These are phyloP conservation scores for Cryptococcus sp. DNA, from an alignment of 1,284 basidiomycete genomes.

Conservation along the genomic window DNA sequence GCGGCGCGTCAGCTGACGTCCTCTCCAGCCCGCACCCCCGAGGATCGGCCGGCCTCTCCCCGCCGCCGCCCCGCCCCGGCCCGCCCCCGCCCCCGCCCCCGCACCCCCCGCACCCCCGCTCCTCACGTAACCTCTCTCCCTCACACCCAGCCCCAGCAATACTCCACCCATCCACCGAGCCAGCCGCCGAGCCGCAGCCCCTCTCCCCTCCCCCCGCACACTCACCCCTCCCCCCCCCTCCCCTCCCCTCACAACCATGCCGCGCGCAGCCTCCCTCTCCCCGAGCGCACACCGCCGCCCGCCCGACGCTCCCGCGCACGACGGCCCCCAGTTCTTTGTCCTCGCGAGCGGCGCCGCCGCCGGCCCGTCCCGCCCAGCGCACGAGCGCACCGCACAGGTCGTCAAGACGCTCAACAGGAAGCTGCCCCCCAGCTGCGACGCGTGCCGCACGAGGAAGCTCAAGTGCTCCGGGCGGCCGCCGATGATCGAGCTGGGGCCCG, in stretches of 20 bases:
- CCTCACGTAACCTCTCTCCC: no score
- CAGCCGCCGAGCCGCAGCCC: no score
- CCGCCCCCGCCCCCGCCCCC: no score
- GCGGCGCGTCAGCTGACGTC: no score
- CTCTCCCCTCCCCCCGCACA: no score
- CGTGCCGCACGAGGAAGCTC: slow-evolving; percentile 25
- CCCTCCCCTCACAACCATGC: no score
- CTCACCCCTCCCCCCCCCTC: no score
- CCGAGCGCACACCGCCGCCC: slow-evolving; percentile 2
- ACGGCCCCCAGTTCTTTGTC: slow-evolving; percentile 7
- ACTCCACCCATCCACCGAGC: slow-evolving; percentile 15
- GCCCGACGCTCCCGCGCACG: neutral
- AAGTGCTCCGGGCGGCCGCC: slow-evolving; percentile 25
- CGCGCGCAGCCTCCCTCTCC: slow-evolving; percentile 5
- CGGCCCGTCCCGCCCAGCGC: neutral
- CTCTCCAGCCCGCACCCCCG: no score
- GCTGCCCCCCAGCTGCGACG: slow-evolving; percentile 23
- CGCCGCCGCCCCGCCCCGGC: no score
- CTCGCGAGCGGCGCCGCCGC: slow-evolving; percentile 3
- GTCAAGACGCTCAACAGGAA: slow-evolving; percentile 11
- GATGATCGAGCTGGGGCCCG: slow-evolving; percentile 15
- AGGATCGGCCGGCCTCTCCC: no score
- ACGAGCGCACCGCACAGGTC: neutral
- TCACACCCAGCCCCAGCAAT: slow-evolving; percentile 1
- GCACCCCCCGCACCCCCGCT: no score